Conservation (phyloP, 371 early-diverging fungal species). For the Apophysomyces elegans region DNA sequence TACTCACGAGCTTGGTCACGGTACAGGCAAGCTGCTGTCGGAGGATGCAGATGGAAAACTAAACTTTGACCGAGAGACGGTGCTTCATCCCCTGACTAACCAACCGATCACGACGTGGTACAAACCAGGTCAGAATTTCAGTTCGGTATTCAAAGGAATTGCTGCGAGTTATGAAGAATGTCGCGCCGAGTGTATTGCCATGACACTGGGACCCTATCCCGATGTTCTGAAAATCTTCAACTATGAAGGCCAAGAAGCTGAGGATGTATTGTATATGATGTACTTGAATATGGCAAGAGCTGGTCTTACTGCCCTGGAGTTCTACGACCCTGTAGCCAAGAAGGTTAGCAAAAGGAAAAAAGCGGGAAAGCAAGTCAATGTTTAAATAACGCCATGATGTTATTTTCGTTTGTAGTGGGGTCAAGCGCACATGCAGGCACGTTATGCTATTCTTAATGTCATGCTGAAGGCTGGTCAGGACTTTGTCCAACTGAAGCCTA, state of each 20-base stretch:
- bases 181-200: conserved; percentile 67
- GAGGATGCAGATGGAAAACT: conserved; percentile 55
- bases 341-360: conserved; percentile 29
- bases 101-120: conserved; percentile 60
- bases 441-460: conserved; percentile 61
- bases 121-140: conserved; percentile 64
- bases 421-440: conserved; percentile 71
- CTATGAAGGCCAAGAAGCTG: conserved; percentile 48
- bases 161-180: conserved; percentile 62
- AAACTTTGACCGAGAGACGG: conserved; percentile 54
- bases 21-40: conserved; percentile 60
- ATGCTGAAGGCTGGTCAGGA: conserved; percentile 56
- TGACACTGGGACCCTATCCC: conserved; percentile 49
- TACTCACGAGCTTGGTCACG: conserved; percentile 60
- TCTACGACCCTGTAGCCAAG: conserved; percentile 52
- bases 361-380: not conserved
- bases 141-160: conserved; percentile 56
- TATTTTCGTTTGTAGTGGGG: conserved; percentile 36
- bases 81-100: conserved; percentile 52
- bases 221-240: conserved; percentile 60
- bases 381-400: not conserved
- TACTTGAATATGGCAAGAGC: conserved; percentile 68
- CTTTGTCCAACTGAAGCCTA: conserved; percentile 38
- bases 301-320: conserved; percentile 58
- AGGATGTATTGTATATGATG: conserved; percentile 57